phyloP scores from a whole-genome alignment of 176 grass and related monocot genomes.

The Alopecurus myosuroides region DNA sequence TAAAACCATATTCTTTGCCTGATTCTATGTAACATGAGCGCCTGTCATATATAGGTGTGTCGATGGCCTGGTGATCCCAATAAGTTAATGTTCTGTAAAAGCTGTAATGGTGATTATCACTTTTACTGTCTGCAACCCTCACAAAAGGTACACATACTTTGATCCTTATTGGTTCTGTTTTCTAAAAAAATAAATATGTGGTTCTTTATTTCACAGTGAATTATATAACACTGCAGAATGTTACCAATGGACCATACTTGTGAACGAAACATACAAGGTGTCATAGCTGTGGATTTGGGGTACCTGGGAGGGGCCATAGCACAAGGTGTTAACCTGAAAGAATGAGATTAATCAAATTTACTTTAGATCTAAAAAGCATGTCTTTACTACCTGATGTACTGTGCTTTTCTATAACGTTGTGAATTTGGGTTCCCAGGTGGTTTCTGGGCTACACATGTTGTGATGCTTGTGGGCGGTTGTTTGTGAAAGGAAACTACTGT shows the following conservation, averaged over 20 bases:
- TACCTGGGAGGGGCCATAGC: slow-evolving; percentile 97
- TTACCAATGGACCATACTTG: slow-evolving; percentile 85
- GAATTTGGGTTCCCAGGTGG: slow-evolving; percentile 61
- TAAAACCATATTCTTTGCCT: background rate
- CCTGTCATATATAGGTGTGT: slow-evolving; percentile 61
- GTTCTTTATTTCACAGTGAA: slow-evolving; percentile 2
- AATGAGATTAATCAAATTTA: slow-evolving; percentile 25
- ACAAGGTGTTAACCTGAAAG: slow-evolving; percentile 57
- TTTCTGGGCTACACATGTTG: slow-evolving; percentile 98
- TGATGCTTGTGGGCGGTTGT: slow-evolving; percentile 96
- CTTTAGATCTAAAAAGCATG: background rate
- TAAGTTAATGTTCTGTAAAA: slow-evolving; percentile 99
- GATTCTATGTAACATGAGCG: slow-evolving; percentile 16
- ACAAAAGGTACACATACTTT: slow-evolving; percentile 66
- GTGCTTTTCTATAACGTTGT: slow-evolving; percentile 3
- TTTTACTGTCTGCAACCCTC: slow-evolving; percentile 98
- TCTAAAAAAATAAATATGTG: slow-evolving; percentile 1
- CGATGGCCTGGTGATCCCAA: slow-evolving; percentile 87
- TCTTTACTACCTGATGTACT: background rate
- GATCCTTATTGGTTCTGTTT: background rate
- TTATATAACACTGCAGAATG: slow-evolving; percentile 62
- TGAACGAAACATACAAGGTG: slow-evolving; percentile 98
- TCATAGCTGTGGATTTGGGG: slow-evolving; percentile 91
- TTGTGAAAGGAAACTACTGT: slow-evolving; percentile 99
- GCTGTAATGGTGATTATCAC: slow-evolving; percentile 94